Percentiles rank a stretch among this genome's conserved stretches.
phyloP scores from a whole-genome alignment of 139 green algal species.

The Protoeuglena noctilucae region DNA sequence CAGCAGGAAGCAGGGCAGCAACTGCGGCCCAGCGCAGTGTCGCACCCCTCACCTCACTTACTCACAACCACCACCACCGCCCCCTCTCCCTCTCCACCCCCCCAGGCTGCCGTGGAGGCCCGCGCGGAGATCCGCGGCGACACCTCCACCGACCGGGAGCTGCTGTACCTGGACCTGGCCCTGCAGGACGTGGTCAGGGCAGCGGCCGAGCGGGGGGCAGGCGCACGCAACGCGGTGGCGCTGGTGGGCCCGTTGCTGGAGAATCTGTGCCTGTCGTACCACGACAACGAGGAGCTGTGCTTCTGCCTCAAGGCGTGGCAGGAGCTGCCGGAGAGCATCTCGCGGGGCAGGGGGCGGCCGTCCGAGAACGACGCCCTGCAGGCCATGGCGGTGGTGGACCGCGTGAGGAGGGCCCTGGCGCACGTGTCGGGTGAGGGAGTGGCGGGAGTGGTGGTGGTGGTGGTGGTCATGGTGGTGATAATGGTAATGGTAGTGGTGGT shows the following conservation, averaged over 20 bases:
- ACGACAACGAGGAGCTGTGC: conserved; percentile 90
- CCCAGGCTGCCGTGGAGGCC: conserved; percentile 77
- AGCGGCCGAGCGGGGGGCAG: conserved; percentile 51
- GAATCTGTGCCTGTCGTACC: conserved; percentile 81
- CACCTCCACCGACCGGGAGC: conserved; percentile 33
- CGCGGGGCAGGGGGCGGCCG: conserved; percentile 35
- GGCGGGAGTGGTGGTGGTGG: too few species aligned
- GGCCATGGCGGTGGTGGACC: conserved; percentile 63
- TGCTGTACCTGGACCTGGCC: conserved; percentile 93
- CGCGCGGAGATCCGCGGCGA: conserved; percentile 53
- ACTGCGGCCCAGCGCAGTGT: background rate
- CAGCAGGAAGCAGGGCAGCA: conserved; percentile 10
- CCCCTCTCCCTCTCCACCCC: background rate
- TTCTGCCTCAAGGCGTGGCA: conserved; percentile 86
- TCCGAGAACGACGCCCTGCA: conserved; percentile 65
- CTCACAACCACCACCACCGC: too few species aligned
- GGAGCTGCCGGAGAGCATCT: conserved; percentile 42
- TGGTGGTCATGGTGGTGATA: conserved; percentile 6
- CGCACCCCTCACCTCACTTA: background rate
- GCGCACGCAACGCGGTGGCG: conserved; percentile 32
- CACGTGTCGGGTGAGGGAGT: too few species aligned
- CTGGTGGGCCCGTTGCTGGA: conserved; percentile 82
- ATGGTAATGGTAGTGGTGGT: too few species aligned
- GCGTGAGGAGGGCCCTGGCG: conserved; percentile 57
- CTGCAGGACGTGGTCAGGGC: conserved; percentile 68